These are phyloP conservation scores for Arabis hirsuta DNA, from an alignment of 345 rosid genomes.

Conservation along the genomic window DNA sequence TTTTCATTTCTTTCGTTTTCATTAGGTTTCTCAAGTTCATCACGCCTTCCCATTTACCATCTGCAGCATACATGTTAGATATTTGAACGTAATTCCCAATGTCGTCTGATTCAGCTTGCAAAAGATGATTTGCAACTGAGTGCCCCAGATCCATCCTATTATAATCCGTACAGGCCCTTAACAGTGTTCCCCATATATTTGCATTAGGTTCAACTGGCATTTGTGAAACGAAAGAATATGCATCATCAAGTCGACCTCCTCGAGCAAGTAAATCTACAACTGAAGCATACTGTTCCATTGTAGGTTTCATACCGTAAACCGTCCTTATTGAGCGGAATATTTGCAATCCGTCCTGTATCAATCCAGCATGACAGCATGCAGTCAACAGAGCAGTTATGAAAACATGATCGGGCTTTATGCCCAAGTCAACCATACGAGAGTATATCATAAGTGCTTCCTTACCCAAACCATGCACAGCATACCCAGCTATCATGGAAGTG, in stretches of 20 bases:
- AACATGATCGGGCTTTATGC: constrained; percentile 75
- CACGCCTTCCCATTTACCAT: constrained; percentile 78
- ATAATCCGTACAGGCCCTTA: constrained; percentile 77
- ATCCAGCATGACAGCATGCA: constrained; percentile 89
- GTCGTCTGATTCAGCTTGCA: constrained; percentile 61
- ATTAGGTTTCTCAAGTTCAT: constrained; percentile 73
- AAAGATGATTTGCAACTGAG: constrained; percentile 60
- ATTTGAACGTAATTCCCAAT: constrained; percentile 70
- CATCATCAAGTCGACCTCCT: constrained; percentile 73
- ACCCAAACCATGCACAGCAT: constrained; percentile 87
- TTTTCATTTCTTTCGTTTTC: constrained; percentile 68
- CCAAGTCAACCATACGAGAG: constrained; percentile 58
- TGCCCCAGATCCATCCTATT: constrained; percentile 66
- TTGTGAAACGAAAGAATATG: constrained; percentile 59
- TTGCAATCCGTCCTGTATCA: constrained; percentile 67
- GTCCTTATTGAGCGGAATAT: constrained; percentile 62
- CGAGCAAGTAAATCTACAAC: constrained; percentile 90
- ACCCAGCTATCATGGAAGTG: constrained; percentile 80
- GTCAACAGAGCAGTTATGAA: constrained; percentile 66
- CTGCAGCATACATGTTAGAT: constrained; percentile 90
- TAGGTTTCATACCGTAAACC: constrained; percentile 60
- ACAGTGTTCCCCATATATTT: constrained; percentile 72
- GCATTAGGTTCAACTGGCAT: constrained; percentile 75
- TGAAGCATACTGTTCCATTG: constrained; percentile 76
- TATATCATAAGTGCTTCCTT: constrained; percentile 72